These are phyloP conservation scores for Apostasia shenzhenica DNA, from an alignment of 106 monocot species.

Conservation along the genomic window DNA sequence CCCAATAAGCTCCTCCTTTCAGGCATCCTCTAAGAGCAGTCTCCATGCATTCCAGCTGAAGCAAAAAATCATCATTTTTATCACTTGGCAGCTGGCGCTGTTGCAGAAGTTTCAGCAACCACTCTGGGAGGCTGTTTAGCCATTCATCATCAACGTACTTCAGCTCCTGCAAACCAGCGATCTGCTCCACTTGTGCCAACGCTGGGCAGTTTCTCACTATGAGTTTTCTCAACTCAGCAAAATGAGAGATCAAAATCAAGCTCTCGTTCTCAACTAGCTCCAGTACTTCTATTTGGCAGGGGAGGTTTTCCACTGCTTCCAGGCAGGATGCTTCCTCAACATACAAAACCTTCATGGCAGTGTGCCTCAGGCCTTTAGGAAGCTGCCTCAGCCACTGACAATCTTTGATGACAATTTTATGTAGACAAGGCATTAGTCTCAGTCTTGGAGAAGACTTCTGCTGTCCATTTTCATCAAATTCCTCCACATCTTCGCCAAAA, in stretches of 20 bases:
- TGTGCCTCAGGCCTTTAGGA: conserved; percentile 9
- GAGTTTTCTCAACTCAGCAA: conserved; percentile 4
- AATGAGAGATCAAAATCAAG: conserved; percentile 5
- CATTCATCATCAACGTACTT: conserved; percentile 6
- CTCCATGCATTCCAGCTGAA: conserved; percentile 5
- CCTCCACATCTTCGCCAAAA: not conserved
- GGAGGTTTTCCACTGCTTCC: conserved; percentile 8
- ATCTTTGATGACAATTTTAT: not conserved
- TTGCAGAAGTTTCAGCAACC: conserved; percentile 8
- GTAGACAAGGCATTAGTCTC: conserved; percentile 2
- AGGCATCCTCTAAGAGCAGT: conserved; percentile 18
- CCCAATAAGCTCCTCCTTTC: conserved; percentile 22
- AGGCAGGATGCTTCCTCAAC: not conserved
- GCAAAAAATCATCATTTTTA: conserved; percentile 1
- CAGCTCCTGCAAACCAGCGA: conserved; percentile 6
- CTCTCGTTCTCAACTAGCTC: not conserved
- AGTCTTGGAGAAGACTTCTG: not conserved
- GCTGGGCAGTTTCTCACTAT: not conserved
- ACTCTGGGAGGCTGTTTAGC: conserved; percentile 11
- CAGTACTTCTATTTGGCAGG: not conserved
- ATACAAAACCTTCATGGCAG: conserved; percentile 8
- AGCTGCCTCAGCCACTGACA: conserved; percentile 23
- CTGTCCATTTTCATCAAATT: conserved; percentile 3
- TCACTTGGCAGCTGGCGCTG: not conserved
- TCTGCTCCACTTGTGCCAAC: conserved; percentile 5